Base-by-base conservation (phyloP, 257 asterid species). In the Paulownia fortunei region DNA sequence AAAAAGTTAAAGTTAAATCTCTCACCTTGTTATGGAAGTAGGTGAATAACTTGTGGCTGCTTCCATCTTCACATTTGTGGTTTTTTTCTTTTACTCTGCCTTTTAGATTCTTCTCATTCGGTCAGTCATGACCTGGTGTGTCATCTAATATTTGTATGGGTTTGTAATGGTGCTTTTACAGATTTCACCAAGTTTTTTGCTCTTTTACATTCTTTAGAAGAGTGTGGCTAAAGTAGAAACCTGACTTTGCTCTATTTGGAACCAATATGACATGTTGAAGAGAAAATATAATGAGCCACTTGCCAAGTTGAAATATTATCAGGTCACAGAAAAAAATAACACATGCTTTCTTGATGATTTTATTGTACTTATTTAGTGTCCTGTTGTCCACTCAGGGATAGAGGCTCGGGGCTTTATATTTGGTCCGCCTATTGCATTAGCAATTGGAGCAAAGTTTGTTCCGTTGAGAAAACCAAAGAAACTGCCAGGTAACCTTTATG, bases 321-420 rank as follows among this genome's bases (percentile, higher is more conserved):
- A 21, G 30, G 30, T 73, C 23, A 58, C 3, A 15, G 8, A 16
- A 44, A n/a, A 60, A 67, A 65, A 73, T 6, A 2, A 19, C 3
- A 16, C 51, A 19, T 42, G 34, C 47, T 41, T 37, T 23, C 3
- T 9, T 15, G 39, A 66, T 36, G 51, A 39, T 49, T 62, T 49
- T 60, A 72, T 15, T 72, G 26, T 44, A 52, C 65, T 36, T 68
- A 11, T 56, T 34, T 51, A 11, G 24, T 42, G 56, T 30, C 19
- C 55, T 34, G 59, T 56, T 16, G 66, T 37, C 51, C 52, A 42
- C 77, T 49, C 84, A 92, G 97, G 97, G 52, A 86, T 92, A 23
- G 97, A 92, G 86, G 97, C 97, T 73, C 91, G 95, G 3, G 97
- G 97, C 18, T 92, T 92, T 64, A 88, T 92, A 76, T 92, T 92